Percentiles rank a stretch among this genome's conserved stretches.
phyloP scores from a whole-genome alignment of 176 grass and related monocot genomes.

The Bothriochloa decipiens region DNA sequence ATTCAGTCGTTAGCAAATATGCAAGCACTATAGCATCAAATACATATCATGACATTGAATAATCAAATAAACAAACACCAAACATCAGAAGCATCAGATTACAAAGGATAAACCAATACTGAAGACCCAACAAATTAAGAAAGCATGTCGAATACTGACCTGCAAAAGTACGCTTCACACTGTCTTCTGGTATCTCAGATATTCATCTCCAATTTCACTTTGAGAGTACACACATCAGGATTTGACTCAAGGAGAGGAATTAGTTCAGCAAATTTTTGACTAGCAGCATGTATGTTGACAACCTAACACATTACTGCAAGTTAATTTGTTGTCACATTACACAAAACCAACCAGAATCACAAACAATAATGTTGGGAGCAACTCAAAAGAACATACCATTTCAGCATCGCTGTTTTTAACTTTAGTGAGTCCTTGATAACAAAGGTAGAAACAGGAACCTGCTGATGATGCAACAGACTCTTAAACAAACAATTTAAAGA shows the following conservation, averaged over 20 bases:
- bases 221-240: constrained; percentile 53
- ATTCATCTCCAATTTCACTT: constrained; percentile 80
- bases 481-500: constrained; percentile 11
- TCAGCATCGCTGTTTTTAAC: constrained; percentile 85
- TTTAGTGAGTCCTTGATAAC: constrained; percentile 89
- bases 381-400: constrained; percentile 53
- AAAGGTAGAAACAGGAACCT: constrained; percentile 76
- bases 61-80: neutral
- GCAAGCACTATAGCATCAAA: constrained; percentile 6
- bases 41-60: neutral
- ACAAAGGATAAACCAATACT: neutral
- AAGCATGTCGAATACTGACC: constrained; percentile 50
- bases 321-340: constrained; percentile 9
- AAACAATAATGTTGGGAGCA: constrained; percentile 19
- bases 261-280: constrained; percentile 67
- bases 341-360: neutral
- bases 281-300: constrained; percentile 60
- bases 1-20: neutral
- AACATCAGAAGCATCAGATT: neutral
- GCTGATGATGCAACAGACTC: constrained; percentile 36
- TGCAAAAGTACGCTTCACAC: constrained; percentile 70
- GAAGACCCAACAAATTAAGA: constrained; percentile 10
- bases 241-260: constrained; percentile 66
- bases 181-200: constrained; percentile 65
- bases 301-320: neutral